Evolutionary conservation across 2,329 filamentous ascomycete genomes (phyloP), one percentile per base, ranked within the genome.

Genomic region (Cercospora nicotianae): DNA sequence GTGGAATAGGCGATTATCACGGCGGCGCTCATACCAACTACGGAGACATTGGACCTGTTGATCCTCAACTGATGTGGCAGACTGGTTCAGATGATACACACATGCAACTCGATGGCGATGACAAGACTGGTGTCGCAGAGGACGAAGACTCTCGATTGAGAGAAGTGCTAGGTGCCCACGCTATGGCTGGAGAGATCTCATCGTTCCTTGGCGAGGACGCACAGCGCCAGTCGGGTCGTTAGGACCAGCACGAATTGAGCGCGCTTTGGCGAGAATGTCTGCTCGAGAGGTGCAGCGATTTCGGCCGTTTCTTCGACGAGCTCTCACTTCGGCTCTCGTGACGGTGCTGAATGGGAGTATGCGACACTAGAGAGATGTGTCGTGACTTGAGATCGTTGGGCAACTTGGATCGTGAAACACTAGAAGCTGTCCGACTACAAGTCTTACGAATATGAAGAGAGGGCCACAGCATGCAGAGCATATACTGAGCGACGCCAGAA

Each of bases 1-100:
- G 80, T 1, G 76, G 79, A 65, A 64, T 51, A 2, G 33, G 39
- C 20, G 20, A 59, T 42, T 58, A 64, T 18, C 31, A 64, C 33
- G 62, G 48, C 28, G 62, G 53, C 6, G 16, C 51, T 23, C 23
- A 36, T 42, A 9, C 23, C 2, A 30, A 33, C n/a, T 64, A 48
- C 13, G 62, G 62, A n/a, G 62, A 59, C 12, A 64, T 58, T 1
- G 62, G 51, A 13, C 62, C 62, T 16, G 62, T 64, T 36, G 62
- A 64, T 58, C 62, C 62, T 59, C 62, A 59, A 20, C 51, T 64
- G 20, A 64, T 64, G 62, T 64, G 62, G 62, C 62, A 64, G 23
- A 58, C 61, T 6, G 61, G 48, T 3, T 31, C 42, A 12, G 28
- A 57, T 7, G 53, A 57, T 23, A 36, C 55, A 9, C 23, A 39